Evolutionary conservation across 148 eudicot genomes (phyloP), one percentile per base, ranked within the genome.

Genomic region (Amaranthus cruentus): DNA sequence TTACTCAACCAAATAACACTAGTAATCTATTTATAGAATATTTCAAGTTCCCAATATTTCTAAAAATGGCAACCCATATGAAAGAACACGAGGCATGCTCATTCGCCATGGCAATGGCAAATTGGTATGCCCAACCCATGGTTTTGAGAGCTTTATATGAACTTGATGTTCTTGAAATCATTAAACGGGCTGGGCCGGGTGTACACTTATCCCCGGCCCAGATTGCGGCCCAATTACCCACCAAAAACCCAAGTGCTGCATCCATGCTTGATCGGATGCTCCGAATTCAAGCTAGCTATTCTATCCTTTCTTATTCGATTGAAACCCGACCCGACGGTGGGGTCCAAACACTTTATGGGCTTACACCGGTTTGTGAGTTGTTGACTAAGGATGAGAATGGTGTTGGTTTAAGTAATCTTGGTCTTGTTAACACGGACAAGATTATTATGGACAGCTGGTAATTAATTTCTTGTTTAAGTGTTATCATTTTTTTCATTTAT

Each of bases 111-210:
- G 38, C 38, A 28, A 28, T 28, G 38, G 38, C 38, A 0, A 28
- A 28, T 28, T 28, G 38, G 38, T 28, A 28, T 28, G 38, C 38
- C 38, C 38, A 51, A 9, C 57, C 72, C 6, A 69, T 76, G 69
- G 72, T 73, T 15, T 63, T 81, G 5, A 73, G 77, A 15, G 56
- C 71, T 0, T 73, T 66, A 3, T 55, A 68, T 10, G 83, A 81
- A 47, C 83, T 81, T 47, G 61, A 73, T n/a, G 63, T 81, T 5
- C 49, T 81, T 5, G 80, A 81, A 18, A 77, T 80, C 48, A 77
- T 81, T 43, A 62, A 78, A 18, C 46, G 56, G 80, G 79, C 10
- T 56, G 74, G 1, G 14, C 28, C 55, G 76, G 50, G 46, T 72
- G 49, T 7, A 28, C 63, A 64, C 0, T 42, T 67, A 13, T 81